These are phyloP conservation scores for Thinopyrum elongatum DNA, from an alignment of 176 grass and related monocot genomes.

Conservation along the genomic window DNA sequence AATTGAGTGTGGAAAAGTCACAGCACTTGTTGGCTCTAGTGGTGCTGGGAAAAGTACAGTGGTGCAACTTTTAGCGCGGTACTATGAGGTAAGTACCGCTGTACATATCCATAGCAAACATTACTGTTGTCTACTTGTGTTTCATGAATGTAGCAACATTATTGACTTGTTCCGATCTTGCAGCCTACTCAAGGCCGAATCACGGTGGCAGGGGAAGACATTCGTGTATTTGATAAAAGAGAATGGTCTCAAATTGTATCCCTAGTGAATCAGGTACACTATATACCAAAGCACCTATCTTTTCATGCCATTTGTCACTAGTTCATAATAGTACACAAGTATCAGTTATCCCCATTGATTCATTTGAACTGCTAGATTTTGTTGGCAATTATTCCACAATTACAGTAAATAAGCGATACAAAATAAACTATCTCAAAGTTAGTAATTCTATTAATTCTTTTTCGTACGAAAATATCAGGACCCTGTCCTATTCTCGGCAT, in stretches of 20 bases:
- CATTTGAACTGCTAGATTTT: neutral
- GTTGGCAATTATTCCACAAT: neutral
- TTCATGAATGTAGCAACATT: slow-evolving; percentile 25
- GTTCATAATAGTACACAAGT: neutral
- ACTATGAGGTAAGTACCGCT: slow-evolving; percentile 72
- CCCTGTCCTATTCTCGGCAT: slow-evolving; percentile 85
- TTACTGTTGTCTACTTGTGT: neutral
- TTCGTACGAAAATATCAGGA: slow-evolving; percentile 49
- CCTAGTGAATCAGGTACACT: slow-evolving; percentile 83
- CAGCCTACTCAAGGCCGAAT: slow-evolving; percentile 89
- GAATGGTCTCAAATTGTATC: slow-evolving; percentile 92
- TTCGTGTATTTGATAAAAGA: slow-evolving; percentile 93
- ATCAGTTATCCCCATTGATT: slow-evolving; percentile 22
- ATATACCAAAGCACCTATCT: slow-evolving; percentile 1
- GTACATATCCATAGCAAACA: slow-evolving; percentile 19
- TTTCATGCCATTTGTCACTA: neutral
- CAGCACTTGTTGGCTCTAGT: slow-evolving; percentile 93
- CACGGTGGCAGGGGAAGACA: slow-evolving; percentile 91
- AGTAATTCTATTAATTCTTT: neutral
- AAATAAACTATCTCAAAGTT: neutral
- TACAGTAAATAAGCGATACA: neutral
- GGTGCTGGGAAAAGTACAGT: slow-evolving; percentile 97
- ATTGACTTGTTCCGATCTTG: slow-evolving; percentile 27
- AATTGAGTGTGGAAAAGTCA: slow-evolving; percentile 88
- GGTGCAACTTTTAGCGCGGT: slow-evolving; percentile 90